phyloP scores from a whole-genome alignment of 2,329 filamentous ascomycete genomes.

The Lachnellula hyalina region DNA sequence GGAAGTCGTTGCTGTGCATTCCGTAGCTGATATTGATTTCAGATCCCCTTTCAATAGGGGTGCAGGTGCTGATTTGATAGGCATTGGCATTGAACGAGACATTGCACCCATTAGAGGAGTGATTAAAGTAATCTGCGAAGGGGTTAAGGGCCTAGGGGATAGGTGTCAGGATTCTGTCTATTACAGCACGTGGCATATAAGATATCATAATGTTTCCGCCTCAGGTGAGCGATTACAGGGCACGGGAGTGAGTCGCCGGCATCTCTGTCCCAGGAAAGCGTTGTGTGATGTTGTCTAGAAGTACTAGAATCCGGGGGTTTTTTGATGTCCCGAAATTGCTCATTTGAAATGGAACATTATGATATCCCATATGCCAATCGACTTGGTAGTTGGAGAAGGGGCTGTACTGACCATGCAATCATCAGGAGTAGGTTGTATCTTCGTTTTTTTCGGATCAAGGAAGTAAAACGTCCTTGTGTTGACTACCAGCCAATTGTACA shows the following conservation, averaged over 20 bases:
- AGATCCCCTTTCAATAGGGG: slow-evolving; percentile 48
- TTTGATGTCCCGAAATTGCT: too few species aligned
- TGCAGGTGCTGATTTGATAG: slow-evolving; percentile 50
- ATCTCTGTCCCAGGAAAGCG: too few species aligned
- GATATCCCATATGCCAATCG: too few species aligned
- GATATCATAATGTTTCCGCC: too few species aligned
- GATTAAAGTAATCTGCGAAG: slow-evolving; percentile 68
- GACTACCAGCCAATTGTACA: slow-evolving; percentile 54
- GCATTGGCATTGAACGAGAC: slow-evolving; percentile 45
- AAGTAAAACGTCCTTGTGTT: slow-evolving; percentile 61
- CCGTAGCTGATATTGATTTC: slow-evolving; percentile 70
- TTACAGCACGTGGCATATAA: too few species aligned
- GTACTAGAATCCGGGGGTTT: too few species aligned
- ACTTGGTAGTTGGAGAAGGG: not conserved
- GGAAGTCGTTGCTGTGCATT: slow-evolving; percentile 64
- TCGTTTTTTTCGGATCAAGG: slow-evolving; percentile 16
- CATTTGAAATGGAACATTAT: too few species aligned
- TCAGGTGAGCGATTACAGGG: too few species aligned
- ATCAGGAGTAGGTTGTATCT: slow-evolving; percentile 33
- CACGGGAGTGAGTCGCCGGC: too few species aligned
- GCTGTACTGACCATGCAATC: slow-evolving; percentile 48
- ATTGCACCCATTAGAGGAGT: slow-evolving; percentile 44
- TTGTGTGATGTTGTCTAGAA: too few species aligned
- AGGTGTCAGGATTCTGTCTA: not conserved
- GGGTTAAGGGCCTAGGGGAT: slow-evolving; percentile 52